Conservation (phyloP, 305 asterid species). For the Nicotiana rustica region DNA sequence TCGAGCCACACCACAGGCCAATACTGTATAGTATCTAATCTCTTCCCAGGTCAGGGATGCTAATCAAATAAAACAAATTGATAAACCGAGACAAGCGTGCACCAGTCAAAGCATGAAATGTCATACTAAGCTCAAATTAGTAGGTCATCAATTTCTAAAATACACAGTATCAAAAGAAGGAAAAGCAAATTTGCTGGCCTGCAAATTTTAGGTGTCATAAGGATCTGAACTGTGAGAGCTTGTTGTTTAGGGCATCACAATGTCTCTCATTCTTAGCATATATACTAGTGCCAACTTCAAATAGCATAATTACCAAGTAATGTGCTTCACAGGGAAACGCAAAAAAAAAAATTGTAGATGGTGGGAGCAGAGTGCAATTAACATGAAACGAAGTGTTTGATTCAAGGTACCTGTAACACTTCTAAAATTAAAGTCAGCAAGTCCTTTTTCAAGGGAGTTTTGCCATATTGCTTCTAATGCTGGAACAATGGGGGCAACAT, state of each 20-base stretch:
- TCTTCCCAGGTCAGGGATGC: background rate
- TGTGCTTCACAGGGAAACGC: background rate
- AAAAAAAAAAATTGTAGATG: background rate
- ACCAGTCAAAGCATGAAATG: background rate
- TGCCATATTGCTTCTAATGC: slow-evolving; percentile 99
- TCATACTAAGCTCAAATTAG: slow-evolving; percentile 1
- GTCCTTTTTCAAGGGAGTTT: slow-evolving; percentile 94
- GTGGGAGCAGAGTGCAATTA: slow-evolving; percentile 19
- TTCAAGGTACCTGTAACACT: slow-evolving; percentile 81
- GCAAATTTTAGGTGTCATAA: slow-evolving; percentile 20
- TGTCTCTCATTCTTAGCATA: slow-evolving; percentile 21
- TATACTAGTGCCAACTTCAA: slow-evolving; percentile 2
- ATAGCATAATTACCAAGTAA: background rate
- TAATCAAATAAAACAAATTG: background rate
- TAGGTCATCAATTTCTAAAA: background rate
- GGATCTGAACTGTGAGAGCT: slow-evolving; percentile 10
- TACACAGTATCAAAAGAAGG: background rate
- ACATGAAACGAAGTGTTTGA: background rate
- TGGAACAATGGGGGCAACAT: slow-evolving; percentile 94
- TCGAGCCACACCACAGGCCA: background rate
- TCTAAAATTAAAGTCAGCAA: slow-evolving; percentile 94
- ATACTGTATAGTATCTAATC: background rate
- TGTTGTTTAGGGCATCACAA: slow-evolving; percentile 9
- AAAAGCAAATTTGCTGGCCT: background rate
- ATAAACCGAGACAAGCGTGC: background rate